Evolutionary conservation across 2,329 filamentous ascomycete species (phyloP), one percentile per base, ranked within the genome.

Genomic region (Parastagonospora avenae): DNA sequence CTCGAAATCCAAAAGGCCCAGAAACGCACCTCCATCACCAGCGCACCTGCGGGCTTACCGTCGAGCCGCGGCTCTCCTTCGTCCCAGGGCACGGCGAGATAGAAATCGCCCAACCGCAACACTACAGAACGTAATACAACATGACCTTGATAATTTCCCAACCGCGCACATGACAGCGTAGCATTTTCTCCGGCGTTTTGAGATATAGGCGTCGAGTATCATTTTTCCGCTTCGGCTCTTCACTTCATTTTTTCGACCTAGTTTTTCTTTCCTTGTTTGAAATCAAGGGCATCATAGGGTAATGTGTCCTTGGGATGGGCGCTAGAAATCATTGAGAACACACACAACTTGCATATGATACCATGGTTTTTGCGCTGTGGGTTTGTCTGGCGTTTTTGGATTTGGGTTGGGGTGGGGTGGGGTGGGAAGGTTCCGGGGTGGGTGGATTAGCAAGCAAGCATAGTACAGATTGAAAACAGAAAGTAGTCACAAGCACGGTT

Each of bases 1-100:
- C 72, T 79, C 27, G 71, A 76, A 29, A 54, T 64, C 0, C 75
- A 77, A 49, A 73, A 73, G 48, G 60, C 68, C 2, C 61, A 70
- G 44, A 75, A 75, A 48, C 67, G 74, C 31, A 60, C 57, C 5
- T 71, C 69, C 2, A 65, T 73, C 19, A 71, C 68, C 1, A 66
- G 67, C 51, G 64, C 68, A 12, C 70, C 68, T 7, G 52, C 57
- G 12, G 59, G 64, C 33, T 57, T 72, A 48, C 58, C 64, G 7
- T 35, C 65, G 10, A 63, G 63, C 36, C 67, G 70, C 48, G 62
- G 63, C 47, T 72, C 70, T 19, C 68, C 70, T 9, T 70, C 66
- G 1, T 66, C 66, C 10, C 66, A 64, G 41, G 66, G 67, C 31
- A 63, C 60, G 38, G 59, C 59, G 2, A 61, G 62, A 40, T 68